These are phyloP conservation scores for Suhomyces anneliseae DNA, from an alignment of 1,139 yeast species.

Conservation along the genomic window DNA sequence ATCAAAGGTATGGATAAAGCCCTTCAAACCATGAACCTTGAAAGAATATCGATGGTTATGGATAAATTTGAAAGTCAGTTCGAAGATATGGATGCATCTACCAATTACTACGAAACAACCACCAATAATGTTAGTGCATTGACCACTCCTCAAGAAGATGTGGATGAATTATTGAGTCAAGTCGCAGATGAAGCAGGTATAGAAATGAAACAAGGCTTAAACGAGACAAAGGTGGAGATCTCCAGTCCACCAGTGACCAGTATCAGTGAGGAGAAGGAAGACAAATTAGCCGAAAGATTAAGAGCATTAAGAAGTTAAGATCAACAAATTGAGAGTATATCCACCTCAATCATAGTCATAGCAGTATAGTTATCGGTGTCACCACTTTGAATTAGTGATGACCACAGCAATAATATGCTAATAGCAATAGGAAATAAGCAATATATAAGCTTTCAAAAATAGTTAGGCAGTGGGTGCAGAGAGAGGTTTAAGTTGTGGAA, in stretches of 20 bases:
- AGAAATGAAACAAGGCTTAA: conserved; percentile 81
- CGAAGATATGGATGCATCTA: conserved; percentile 92
- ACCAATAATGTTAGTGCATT: conserved; percentile 87
- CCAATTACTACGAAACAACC: conserved; percentile 89
- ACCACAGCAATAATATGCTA: too few relatives aligned
- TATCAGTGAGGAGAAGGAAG: conserved; percentile 76
- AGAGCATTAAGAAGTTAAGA: conserved; percentile 58
- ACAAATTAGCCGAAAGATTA: conserved; percentile 79
- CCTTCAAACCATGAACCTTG: conserved; percentile 92
- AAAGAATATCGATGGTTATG: conserved; percentile 90
- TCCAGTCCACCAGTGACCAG: conserved; percentile 39
- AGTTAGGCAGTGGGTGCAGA: too few relatives aligned
- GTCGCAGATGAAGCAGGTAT: conserved; percentile 98
- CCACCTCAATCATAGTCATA: too few relatives aligned
- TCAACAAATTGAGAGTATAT: too few relatives aligned
- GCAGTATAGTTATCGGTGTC: too few relatives aligned
- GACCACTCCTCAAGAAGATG: conserved; percentile 93
- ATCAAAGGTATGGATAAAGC: conserved; percentile 97
- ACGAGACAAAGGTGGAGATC: conserved; percentile 52
- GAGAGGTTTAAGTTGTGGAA: too few relatives aligned
- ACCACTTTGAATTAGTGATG: too few relatives aligned
- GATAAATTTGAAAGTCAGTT: conserved; percentile 95
- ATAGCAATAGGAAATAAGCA: too few relatives aligned
- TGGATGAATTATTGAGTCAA: conserved; percentile 84
- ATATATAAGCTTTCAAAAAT: too few relatives aligned